A percentile compares a stretch with the other conserved stretches of the same genome.
These are phyloP conservation scores for Magnolia officinalis DNA, from an alignment of 164 flowering plant species.

Conservation along the genomic window DNA sequence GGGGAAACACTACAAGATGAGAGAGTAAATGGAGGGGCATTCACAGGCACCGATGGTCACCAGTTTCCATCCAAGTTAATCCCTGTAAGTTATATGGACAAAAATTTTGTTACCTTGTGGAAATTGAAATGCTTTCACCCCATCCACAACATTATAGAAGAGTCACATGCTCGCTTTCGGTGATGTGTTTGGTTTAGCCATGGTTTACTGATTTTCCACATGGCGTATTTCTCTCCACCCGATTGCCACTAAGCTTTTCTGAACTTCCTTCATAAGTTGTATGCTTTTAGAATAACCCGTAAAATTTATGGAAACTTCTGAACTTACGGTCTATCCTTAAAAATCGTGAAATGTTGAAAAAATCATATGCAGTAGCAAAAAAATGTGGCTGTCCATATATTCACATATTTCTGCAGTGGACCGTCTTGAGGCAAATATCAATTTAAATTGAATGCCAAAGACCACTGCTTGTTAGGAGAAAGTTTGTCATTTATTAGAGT, in stretches of 20 bases:
- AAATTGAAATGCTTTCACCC: too few species aligned
- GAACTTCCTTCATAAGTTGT: background rate
- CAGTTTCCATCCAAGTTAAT: conserved; percentile 90
- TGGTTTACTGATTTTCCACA: background rate
- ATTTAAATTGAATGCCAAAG: too few species aligned
- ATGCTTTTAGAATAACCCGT: background rate
- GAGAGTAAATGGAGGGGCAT: conserved; percentile 85
- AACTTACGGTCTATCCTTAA: background rate
- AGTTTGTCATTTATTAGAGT: background rate
- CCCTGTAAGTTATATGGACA: conserved; percentile 55
- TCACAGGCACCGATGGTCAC: conserved; percentile 71
- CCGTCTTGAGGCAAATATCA: too few species aligned
- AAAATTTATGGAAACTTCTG: background rate
- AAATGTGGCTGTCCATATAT: too few species aligned
- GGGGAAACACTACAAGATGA: conserved; percentile 96
- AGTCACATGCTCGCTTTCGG: background rate
- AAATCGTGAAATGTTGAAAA: background rate
- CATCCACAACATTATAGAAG: too few species aligned
- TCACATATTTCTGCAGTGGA: too few species aligned
- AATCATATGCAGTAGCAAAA: background rate
- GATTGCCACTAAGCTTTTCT: background rate
- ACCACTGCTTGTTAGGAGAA: too few species aligned
- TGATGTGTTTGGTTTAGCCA: background rate
- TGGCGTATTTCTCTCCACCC: background rate
- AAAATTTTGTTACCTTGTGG: background rate